Base-by-base conservation (phyloP, 805 yeast genomes). In the Ogataea trehalophila region DNA sequence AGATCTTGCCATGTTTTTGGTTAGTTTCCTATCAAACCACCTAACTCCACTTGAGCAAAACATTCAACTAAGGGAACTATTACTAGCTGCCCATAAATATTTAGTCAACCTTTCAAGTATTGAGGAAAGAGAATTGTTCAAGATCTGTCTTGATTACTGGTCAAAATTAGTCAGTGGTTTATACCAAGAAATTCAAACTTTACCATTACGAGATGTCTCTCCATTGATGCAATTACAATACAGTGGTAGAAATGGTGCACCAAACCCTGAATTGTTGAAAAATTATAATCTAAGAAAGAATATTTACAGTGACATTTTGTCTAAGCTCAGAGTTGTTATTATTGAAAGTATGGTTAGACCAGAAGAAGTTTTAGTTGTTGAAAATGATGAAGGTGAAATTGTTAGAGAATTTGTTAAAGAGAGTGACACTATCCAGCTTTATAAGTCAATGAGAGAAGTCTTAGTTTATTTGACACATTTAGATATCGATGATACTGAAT, bases 261-360 rank as follows among this genome's bases (percentile, higher is more conserved):
- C 91, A 42, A 85, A 88, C 61, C 96, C 97, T 0, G 83, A 81
- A 42, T 59, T 83, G 15, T 74, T 91, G 55, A 83, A 83, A n/a
- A 81, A 81, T 58, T 83, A 77, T 66, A 91, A 95, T 8, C 76
- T 92, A 48, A 84, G 97, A 66, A 89, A 85, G 64, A 95, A 92
- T 68, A 79, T 79, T 45, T 94, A 94, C 63, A 73, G 81, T n/a
- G 78, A 79, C 23, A 74, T 94, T 39, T 76, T 94, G 57, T 83
- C 97, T 4, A 83, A 83, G 61, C 75, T 94, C 60, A 81, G 99
- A 69, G 73, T 85, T 51, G 96, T 95, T n/a, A 85, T 94, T 63
- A 94, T 94, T 60, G 98, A 91, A 69, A 87, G 87, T 60, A 94
- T 94, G 99, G 99, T 88, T 1, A 83, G 96, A 66, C 99, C 99